Evolutionary conservation across 306 rosid species (phyloP), one percentile per base, ranked within the genome.

Genomic region (Dalbergia oliveri): DNA sequence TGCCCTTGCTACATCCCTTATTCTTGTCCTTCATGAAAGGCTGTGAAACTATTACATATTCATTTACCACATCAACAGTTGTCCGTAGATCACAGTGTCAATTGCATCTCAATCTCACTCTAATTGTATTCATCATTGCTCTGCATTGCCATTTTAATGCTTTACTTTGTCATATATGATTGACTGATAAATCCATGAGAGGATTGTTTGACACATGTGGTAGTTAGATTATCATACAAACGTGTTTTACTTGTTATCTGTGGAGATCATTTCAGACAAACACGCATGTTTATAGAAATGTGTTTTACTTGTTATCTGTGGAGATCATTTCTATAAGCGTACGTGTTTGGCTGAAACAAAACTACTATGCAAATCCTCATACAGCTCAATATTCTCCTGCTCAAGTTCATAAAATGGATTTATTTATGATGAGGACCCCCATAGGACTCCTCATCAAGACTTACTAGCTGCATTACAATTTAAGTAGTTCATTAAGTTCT

Each of bases 101-200:
- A n/a, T 71, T 71, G 31, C 43, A 34, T 71, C 33, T 71, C 14
- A 23, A 51, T 71, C 63, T 51, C 63, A 26, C 31, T 26, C 31
- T 26, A 1, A 26, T 26, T 26, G 31, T 26, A 26, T 26, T 26
- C 31, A 26, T 26, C 31, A 26, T 21, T 21, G 23, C 23, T 21
- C 23, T 21, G 31, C 71, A 26, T 23, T 47, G 12, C 73, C 39
- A 45, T 13, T 45, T 68, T 68, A 18, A 45, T 68, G 21, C 73
- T 18, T 18, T 57, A 57, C 31, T 57, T 33, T 12, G 19, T 19
- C 13, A 57, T 57, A 9, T 6, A 43, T 43, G 7, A 4, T 37
- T 37, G 41, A 4, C 59, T 54, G 8, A n/a, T 15, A 19, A 54
- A 54, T 9, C 59, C 59, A 37, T 37, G 41, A 5, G 41, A 37